A percentile compares a stretch with the other conserved stretches of the same genome.
These are phyloP conservation scores for Lactarius akahatsu DNA, from an alignment of 768 basidiomycete species.

Conservation along the genomic window DNA sequence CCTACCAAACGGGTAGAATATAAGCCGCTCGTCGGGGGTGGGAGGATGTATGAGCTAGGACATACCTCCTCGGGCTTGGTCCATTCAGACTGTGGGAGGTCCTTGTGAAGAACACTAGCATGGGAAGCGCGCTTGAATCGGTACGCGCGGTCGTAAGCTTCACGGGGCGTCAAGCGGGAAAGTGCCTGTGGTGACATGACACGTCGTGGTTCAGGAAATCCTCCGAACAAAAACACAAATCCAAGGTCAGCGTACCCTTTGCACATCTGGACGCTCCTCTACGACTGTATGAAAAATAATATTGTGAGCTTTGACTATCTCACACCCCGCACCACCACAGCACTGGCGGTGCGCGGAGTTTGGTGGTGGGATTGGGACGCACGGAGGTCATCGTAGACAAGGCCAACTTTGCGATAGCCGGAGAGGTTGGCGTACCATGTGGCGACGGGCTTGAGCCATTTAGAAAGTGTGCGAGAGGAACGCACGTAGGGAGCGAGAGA, in stretches of 20 bases:
- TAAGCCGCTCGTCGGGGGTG: not conserved
- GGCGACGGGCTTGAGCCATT: slow-evolving; percentile 73
- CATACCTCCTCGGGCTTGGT: slow-evolving; percentile 70
- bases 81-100: slow-evolving; percentile 83
- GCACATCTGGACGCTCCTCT: slow-evolving; percentile 75
- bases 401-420: slow-evolving; percentile 85
- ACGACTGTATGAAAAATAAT: slow-evolving; percentile 48
- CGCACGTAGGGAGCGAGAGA: slow-evolving; percentile 78
- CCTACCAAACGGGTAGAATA: slow-evolving; percentile 47
- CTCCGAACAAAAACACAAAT: not conserved
- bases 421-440: slow-evolving; percentile 76
- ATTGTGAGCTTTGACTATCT: slow-evolving; percentile 10
- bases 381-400: slow-evolving; percentile 95
- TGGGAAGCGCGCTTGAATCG: slow-evolving; percentile 86
- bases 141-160: slow-evolving; percentile 88
- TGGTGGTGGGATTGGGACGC: slow-evolving; percentile 38
- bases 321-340: slow-evolving; percentile 1
- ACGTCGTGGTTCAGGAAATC: not conserved
- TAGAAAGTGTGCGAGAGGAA: slow-evolving; percentile 64
- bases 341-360: slow-evolving; percentile 16
- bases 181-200: slow-evolving; percentile 61
- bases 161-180: slow-evolving; percentile 69
- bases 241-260: slow-evolving; percentile 57
- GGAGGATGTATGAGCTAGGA: slow-evolving; percentile 18
- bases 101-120: slow-evolving; percentile 71